These are phyloP conservation scores for Deuterostichococcus epilithicus DNA, from an alignment of 139 green algal species.

Conservation along the genomic window DNA sequence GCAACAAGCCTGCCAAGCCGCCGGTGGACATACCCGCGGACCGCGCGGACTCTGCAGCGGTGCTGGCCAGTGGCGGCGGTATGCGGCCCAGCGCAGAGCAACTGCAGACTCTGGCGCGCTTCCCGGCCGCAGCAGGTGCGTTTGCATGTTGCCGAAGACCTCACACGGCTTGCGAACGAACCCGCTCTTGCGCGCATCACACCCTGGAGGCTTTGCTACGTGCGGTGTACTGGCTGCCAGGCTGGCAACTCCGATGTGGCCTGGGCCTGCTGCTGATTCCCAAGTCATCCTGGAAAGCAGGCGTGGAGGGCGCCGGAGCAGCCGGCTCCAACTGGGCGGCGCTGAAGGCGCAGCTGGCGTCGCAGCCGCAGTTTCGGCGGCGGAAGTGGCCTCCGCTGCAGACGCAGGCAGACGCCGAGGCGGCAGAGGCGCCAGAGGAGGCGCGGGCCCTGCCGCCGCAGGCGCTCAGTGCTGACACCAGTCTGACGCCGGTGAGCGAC, in stretches of 20 bases:
- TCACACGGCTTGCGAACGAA: background rate
- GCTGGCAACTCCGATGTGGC: background rate
- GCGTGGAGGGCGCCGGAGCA: background rate
- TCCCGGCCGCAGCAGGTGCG: background rate
- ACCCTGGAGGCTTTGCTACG: no score
- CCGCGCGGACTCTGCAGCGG: background rate
- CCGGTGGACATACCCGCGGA: background rate
- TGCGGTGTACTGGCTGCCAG: background rate
- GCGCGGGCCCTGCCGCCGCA: background rate
- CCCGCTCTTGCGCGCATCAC: background rate
- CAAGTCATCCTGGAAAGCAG: background rate
- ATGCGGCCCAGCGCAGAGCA: no score
- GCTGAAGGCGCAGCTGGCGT: constrained; percentile 6
- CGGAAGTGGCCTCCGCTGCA: background rate
- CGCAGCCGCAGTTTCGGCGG: background rate
- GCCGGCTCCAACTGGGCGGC: constrained; percentile 16
- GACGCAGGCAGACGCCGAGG: background rate
- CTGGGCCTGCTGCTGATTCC: background rate
- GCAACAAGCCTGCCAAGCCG: no score
- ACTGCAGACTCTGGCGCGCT: no score
- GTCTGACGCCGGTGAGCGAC: background rate
- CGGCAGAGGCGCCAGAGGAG: background rate
- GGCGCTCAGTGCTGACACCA: background rate
- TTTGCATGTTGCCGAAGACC: background rate
- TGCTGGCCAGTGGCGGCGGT: no score